Conservation (phyloP, 176 grass and related monocot species). For the Paspalum notatum region DNA sequence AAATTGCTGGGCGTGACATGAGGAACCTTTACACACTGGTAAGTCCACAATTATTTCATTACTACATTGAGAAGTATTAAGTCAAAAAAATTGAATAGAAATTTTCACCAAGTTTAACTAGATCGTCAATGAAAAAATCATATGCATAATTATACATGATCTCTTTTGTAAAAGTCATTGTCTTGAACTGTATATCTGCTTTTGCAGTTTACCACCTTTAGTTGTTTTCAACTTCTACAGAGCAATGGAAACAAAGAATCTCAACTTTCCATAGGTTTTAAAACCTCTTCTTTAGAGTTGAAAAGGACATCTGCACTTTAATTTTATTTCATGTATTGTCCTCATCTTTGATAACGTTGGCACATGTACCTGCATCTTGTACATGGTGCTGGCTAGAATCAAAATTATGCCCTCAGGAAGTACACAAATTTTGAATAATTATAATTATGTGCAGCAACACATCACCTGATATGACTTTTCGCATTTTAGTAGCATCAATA, state of each 20-base stretch:
- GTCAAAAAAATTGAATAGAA: background rate
- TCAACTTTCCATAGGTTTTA: slow-evolving; percentile 24
- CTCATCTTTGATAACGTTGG: slow-evolving; percentile 17
- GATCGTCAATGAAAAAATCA: background rate
- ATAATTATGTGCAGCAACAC: slow-evolving; percentile 29
- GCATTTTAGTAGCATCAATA: background rate
- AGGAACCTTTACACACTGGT: slow-evolving; percentile 96
- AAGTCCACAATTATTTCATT: slow-evolving; percentile 43
- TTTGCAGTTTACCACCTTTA: slow-evolving; percentile 14
- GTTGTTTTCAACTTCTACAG: slow-evolving; percentile 34
- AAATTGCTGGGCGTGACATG: slow-evolving; percentile 57
- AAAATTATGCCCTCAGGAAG: slow-evolving; percentile 40
- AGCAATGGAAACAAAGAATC: slow-evolving; percentile 42
- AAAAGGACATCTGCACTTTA: slow-evolving; percentile 35
- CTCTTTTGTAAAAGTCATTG: slow-evolving; percentile 12
- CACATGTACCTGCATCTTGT: slow-evolving; percentile 41
- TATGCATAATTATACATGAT: slow-evolving; percentile 7
- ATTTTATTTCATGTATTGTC: slow-evolving; percentile 37
- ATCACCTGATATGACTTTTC: slow-evolving; percentile 15
- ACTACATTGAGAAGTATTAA: slow-evolving; percentile 33
- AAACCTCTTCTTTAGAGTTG: slow-evolving; percentile 31
- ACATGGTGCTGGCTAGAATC: slow-evolving; percentile 13
- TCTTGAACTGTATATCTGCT: slow-evolving; percentile 21
- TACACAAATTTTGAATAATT: slow-evolving; percentile 36
- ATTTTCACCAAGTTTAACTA: background rate